A percentile compares a stretch with the other conserved stretches of the same genome.
Evolutionary conservation across 2,329 filamentous ascomycete genomes (phyloP).

Genomic region (Calonectria montana): DNA sequence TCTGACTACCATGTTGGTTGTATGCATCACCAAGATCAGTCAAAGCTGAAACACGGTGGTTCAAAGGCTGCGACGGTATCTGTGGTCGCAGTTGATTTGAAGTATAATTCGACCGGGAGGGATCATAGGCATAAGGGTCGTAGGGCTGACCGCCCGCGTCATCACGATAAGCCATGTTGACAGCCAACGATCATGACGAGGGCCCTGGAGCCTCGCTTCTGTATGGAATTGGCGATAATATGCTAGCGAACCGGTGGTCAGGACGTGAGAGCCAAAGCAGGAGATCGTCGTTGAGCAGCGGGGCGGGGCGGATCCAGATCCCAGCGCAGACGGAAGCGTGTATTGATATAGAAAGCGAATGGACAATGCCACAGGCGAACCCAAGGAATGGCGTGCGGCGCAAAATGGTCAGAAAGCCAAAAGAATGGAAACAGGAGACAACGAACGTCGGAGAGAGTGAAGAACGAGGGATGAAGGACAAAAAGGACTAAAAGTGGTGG

Average conservation of each 20-base stretch:
- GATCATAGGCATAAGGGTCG: constrained; percentile 33
- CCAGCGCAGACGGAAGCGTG: background rate
- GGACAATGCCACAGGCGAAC: background rate
- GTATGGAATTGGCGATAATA: background rate
- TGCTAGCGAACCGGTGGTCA: background rate
- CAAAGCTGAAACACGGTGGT: constrained; percentile 49
- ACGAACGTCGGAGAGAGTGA: constrained; percentile 11
- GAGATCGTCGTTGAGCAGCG: constrained; percentile 5
- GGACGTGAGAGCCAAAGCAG: background rate
- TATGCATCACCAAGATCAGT: constrained; percentile 48
- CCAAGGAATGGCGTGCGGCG: background rate
- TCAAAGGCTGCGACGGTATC: constrained; percentile 32
- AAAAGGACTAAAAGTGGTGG: constrained; percentile 17
- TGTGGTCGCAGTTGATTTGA: background rate
- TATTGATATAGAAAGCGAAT: background rate
- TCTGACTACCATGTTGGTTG: constrained; percentile 33
- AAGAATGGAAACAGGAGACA: background rate
- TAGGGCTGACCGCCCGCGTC: constrained; percentile 44
- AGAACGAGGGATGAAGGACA: constrained; percentile 12
- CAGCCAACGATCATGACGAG: constrained; percentile 36
- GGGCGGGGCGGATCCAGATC: constrained; percentile 7
- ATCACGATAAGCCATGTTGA: constrained; percentile 47
- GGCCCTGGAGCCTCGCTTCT: background rate
- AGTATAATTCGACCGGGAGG: background rate
- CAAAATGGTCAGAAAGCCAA: background rate